Evolutionary conservation across 441 rosid genomes (phyloP), one percentile per base, ranked within the genome.

Genomic region (Populus trichocarpa): DNA sequence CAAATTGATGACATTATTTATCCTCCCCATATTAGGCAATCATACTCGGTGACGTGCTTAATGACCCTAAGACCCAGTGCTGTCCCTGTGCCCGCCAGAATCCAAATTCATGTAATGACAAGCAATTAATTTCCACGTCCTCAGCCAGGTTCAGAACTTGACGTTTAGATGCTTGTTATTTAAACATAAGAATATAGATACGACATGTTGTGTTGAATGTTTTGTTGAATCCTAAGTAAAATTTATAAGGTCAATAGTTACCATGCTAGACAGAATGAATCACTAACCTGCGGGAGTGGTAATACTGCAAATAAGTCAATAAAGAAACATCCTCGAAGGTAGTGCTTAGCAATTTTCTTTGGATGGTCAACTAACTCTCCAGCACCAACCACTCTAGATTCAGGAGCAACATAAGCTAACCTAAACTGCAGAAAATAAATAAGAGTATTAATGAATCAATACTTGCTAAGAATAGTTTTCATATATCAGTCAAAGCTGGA

Each of bases 331-430:
- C 95, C 85, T 5, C 67, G 66, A n/a, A 95, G 57, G 88, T 95
- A 93, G 85, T 90, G 75, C 72, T 38, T 25, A 67, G 95, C 92
- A 74, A 95, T 93, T 84, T 84, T 88, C 57, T 76, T 86, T 8
- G 98, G 99, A 76, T 93, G 87, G 83, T 90, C 98, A 85, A 92
- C 98, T 72, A 95, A 86, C 85, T 90, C 95, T 68, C 98, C 98
- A 76, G 93, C 96, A 81, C 98, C 99, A 84, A 91, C 89, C 38
- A 90, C 93, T 40, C 79, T 86, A 68, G 96, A 89, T 82, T 93
- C 97, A 1, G 92, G 97, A 84, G 96, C 93, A 74, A 95, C 79
- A 82, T 89, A 95, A 38, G 99, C 96, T 87, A 95, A 77, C 77
- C 90, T 91, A 83, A 93, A 93, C 99, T 95, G 92, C 20, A 65